These are phyloP conservation scores for Haplosporangium sp. DNA, from an alignment of 371 early-diverging fungal species.

Conservation along the genomic window DNA sequence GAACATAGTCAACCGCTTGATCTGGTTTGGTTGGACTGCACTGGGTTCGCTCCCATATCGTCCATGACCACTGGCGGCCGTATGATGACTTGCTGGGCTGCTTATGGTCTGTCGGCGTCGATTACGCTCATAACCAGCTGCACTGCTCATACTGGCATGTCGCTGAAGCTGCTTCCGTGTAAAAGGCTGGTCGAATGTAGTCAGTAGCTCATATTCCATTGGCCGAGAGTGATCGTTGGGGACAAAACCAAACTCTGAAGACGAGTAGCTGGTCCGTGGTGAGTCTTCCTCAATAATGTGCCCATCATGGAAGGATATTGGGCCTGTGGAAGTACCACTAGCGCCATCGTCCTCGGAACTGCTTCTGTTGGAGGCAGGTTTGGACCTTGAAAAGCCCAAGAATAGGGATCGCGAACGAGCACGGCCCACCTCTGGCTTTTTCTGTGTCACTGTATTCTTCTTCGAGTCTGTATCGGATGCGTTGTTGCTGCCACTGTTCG, in stretches of 20 bases:
- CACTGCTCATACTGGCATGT: conserved; percentile 22
- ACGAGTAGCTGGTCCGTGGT: conserved; percentile 39
- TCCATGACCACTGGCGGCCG: conserved; percentile 18
- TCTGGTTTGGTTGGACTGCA: conserved; percentile 7
- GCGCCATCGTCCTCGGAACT: conserved; percentile 41
- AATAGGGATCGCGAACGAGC: conserved; percentile 45
- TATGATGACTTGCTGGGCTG: conserved; percentile 1
- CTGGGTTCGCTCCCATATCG: conserved; percentile 43
- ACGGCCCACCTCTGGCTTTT: conserved; percentile 23
- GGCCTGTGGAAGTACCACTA: conserved; percentile 12
- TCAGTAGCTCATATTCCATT: conserved; percentile 36
- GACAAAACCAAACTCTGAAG: conserved; percentile 24
- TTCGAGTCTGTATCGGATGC: conserved; percentile 19
- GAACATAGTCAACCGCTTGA: conserved; percentile 16
- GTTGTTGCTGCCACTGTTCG: conserved; percentile 10
- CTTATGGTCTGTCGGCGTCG: conserved; percentile 47
- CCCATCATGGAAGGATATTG: conserved; percentile 44
- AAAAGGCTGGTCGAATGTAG: conserved; percentile 46
- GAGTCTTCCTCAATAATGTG: conserved; percentile 33
- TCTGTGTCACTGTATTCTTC: conserved; percentile 10
- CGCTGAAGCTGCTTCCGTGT: conserved; percentile 39
- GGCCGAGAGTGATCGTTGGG: conserved; percentile 12
- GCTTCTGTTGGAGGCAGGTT: conserved; percentile 19
- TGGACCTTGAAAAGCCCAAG: neutral
- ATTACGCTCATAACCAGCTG: conserved; percentile 21